Conservation (phyloP, 106 monocot genomes). For the Dendrobium nobile region DNA sequence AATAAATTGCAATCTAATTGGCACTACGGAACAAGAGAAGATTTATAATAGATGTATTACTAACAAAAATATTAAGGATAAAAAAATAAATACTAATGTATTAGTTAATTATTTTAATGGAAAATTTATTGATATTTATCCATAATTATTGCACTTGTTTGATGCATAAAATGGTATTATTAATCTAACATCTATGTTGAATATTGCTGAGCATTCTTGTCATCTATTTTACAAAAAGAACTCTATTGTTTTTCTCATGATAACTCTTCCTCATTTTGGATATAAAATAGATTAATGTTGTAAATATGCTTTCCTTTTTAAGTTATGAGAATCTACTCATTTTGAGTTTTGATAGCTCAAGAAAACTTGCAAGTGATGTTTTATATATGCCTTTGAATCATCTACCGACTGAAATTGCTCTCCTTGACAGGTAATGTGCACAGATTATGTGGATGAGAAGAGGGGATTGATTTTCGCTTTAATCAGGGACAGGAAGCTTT, state of each 20-base stretch:
- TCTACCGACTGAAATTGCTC: neutral
- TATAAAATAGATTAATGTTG: neutral
- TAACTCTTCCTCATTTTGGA: no score
- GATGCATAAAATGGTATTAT: neutral
- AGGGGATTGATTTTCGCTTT: constrained; percentile 60
- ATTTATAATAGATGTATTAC: no score
- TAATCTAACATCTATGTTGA: neutral
- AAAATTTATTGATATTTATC: neutral
- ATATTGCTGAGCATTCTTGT: neutral
- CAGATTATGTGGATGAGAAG: constrained; percentile 67
- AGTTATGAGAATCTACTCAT: neutral
- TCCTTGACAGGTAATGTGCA: constrained; percentile 79
- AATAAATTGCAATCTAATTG: no score
- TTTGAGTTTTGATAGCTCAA: neutral
- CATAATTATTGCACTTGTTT: neutral
- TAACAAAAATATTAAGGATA: no score
- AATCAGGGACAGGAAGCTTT: constrained; percentile 57
- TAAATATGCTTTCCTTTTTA: neutral
- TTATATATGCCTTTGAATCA: neutral
- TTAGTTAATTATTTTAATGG: neutral
- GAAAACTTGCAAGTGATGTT: neutral
- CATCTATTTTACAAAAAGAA: neutral
- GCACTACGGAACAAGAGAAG: no score
- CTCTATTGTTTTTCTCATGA: neutral
- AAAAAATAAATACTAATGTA: no score